Percentiles rank a stretch among this genome's conserved stretches.
Evolutionary conservation across 306 rosid species (phyloP).

Genomic region (Quillaja saponaria): DNA sequence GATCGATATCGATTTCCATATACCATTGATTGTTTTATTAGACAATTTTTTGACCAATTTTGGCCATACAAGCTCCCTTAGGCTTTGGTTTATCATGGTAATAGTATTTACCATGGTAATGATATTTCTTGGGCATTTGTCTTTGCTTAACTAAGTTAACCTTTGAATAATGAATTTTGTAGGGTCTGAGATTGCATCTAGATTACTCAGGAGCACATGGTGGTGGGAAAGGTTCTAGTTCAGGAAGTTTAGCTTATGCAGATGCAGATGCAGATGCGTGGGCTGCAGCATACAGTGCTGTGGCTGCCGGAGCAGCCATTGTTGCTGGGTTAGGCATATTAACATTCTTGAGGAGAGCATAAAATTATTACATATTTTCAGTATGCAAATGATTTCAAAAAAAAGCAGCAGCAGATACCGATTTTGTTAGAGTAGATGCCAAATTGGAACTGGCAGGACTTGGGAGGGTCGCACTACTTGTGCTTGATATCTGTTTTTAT

Average conservation of each 20-base stretch:
- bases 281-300: constrained; percentile 58
- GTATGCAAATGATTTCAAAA: not conserved
- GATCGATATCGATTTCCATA: too few species aligned
- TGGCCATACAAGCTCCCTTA: not conserved
- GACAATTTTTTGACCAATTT: not conserved
- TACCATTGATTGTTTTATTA: constrained; percentile 3
- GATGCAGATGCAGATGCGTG: constrained; percentile 51
- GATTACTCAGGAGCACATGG: constrained; percentile 60
- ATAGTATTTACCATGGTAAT: not conserved
- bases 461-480: constrained; percentile 34
- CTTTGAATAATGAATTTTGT: constrained; percentile 27
- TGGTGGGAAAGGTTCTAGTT: constrained; percentile 31
- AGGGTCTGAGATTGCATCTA: constrained; percentile 91
- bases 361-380: not conserved
- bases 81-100: not conserved
- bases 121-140: not conserved
- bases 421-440: constrained; percentile 20
- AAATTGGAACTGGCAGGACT: constrained; percentile 21
- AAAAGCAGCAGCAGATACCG: not conserved
- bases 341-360: constrained; percentile 50
- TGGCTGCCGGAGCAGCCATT: constrained; percentile 77
- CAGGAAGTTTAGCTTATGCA: constrained; percentile 43
- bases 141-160: constrained; percentile 21
- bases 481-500: constrained; percentile 28
- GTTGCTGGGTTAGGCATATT: constrained; percentile 65